Evolutionary conservation across 148 eudicot species (phyloP).

Genomic region (Persicaria tinctoria): DNA sequence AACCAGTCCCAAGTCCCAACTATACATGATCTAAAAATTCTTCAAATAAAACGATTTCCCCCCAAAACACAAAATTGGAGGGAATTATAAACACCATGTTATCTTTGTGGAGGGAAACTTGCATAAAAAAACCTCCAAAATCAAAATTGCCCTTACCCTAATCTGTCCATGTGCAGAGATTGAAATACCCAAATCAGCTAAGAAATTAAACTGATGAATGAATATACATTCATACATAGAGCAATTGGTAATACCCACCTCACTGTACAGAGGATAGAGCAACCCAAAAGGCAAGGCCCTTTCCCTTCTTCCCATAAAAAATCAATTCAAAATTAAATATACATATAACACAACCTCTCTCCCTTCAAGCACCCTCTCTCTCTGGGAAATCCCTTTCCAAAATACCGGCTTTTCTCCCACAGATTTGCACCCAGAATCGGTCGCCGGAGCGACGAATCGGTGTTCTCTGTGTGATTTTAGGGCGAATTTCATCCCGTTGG

Average conservation of each 20-base stretch:
- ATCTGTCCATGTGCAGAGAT: neutral
- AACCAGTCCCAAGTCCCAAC: too few relatives aligned
- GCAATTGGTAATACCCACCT: neutral
- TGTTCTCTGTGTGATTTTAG: neutral
- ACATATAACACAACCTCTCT: neutral
- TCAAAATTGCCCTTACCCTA: neutral
- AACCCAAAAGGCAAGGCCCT: neutral
- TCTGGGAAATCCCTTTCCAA: neutral
- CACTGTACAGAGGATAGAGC: neutral
- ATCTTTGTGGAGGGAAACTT: too few relatives aligned
- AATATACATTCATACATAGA: too few relatives aligned
- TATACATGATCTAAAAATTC: too few relatives aligned
- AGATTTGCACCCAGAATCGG: neutral
- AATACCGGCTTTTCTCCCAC: neutral
- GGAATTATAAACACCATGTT: too few relatives aligned
- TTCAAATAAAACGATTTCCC: too few relatives aligned
- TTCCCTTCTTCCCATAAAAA: constrained; percentile 2
- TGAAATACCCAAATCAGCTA: neutral
- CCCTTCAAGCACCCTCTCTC: neutral
- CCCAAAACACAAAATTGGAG: too few relatives aligned
- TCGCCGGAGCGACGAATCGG: neutral
- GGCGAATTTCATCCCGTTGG: neutral
- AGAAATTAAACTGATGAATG: neutral
- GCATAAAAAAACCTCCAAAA: too few relatives aligned
- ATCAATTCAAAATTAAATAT: constrained; percentile 3